A percentile compares a stretch with the other conserved stretches of the same genome.
These are phyloP conservation scores for Hygrophorus russula DNA, from an alignment of 768 basidiomycete species.

Conservation along the genomic window DNA sequence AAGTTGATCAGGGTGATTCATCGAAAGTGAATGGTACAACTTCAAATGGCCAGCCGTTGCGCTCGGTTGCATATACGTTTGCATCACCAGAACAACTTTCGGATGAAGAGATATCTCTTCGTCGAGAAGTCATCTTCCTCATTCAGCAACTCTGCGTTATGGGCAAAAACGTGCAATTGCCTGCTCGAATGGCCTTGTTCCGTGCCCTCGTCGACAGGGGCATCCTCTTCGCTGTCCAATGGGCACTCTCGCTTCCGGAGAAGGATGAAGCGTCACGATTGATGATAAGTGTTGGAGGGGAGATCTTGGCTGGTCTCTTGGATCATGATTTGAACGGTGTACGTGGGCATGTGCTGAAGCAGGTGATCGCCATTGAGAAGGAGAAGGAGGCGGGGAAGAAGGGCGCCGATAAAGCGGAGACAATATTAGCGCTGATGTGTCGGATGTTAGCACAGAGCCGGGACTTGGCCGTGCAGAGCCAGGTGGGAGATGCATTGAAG, in stretches of 20 bases:
- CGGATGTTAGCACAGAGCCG: constrained; percentile 66
- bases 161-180: constrained; percentile 94
- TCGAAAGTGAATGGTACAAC: not conserved
- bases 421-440: constrained; percentile 67
- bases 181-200: constrained; percentile 76
- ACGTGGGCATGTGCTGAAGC: constrained; percentile 74
- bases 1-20: constrained; percentile 21
- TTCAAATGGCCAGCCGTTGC: not conserved
- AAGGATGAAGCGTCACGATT: constrained; percentile 32
- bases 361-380: constrained; percentile 59
- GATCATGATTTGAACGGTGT: constrained; percentile 90
- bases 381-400: constrained; percentile 46
- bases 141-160: constrained; percentile 89
- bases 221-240: constrained; percentile 83
- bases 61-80: constrained; percentile 30
- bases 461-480: constrained; percentile 82
- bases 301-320: constrained; percentile 72
- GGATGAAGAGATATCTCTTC: constrained; percentile 43
- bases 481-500: constrained; percentile 81
- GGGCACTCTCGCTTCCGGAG: constrained; percentile 72
- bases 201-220: constrained; percentile 82
- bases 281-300: constrained; percentile 77
- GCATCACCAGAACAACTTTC: constrained; percentile 44
- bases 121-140: constrained; percentile 74
- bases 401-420: constrained; percentile 55